Evolutionary conservation across 106 monocot genomes (phyloP).

Genomic region (Vanilla planifolia): DNA sequence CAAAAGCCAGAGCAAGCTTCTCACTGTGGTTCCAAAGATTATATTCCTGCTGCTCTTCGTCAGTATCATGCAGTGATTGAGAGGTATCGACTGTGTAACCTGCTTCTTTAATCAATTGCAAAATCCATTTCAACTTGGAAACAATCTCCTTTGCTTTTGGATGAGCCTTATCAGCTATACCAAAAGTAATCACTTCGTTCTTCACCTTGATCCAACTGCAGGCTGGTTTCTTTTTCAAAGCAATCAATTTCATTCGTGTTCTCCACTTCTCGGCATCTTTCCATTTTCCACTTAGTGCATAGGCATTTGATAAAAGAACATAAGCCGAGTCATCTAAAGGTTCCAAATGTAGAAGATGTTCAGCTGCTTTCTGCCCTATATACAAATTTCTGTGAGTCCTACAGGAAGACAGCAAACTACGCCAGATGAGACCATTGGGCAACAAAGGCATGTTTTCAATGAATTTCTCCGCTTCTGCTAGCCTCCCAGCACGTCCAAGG

Average conservation of each 20-base stretch:
- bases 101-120: slow-evolving; percentile 33
- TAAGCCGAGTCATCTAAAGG: slow-evolving; percentile 84
- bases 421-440: slow-evolving; percentile 71
- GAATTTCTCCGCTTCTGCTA: slow-evolving; percentile 70
- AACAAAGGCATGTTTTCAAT: slow-evolving; percentile 52
- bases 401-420: slow-evolving; percentile 70
- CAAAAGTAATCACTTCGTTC: slow-evolving; percentile 56
- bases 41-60: slow-evolving; percentile 78
- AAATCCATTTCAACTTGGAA: slow-evolving; percentile 50
- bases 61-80: slow-evolving; percentile 60
- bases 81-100: slow-evolving; percentile 62
- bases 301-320: slow-evolving; percentile 83
- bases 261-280: slow-evolving; percentile 60
- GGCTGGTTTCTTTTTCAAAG: slow-evolving; percentile 68
- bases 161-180: slow-evolving; percentile 45
- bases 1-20: slow-evolving; percentile 73
- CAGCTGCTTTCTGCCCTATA: slow-evolving; percentile 57
- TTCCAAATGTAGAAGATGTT: slow-evolving; percentile 51
- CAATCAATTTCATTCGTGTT: slow-evolving; percentile 49
- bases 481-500: slow-evolving; percentile 64
- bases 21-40: slow-evolving; percentile 76
- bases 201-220: slow-evolving; percentile 89
- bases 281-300: slow-evolving; percentile 59
- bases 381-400: slow-evolving; percentile 64
- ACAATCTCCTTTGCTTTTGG: slow-evolving; percentile 28